A percentile compares a stretch with the other conserved stretches of the same genome.
Evolutionary conservation across 139 green algal species (phyloP).

Genomic region (Chlorella sorokiniana): DNA sequence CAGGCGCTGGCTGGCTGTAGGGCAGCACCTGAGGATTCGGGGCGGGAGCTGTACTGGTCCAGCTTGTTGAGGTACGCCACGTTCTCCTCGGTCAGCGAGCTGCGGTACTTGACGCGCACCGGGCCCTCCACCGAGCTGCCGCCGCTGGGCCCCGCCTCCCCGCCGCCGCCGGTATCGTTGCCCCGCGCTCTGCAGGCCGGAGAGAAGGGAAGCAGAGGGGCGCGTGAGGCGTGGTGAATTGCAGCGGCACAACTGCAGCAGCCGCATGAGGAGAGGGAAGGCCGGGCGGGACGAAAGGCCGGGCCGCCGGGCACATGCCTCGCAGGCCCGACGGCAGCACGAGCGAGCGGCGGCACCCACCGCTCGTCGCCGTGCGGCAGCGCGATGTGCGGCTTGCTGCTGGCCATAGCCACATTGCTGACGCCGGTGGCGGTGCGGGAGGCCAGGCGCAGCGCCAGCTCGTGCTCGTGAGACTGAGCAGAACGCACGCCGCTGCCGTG

Average conservation of each 20-base stretch:
- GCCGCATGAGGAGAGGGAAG: too few species aligned
- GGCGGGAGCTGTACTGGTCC: conserved; percentile 27
- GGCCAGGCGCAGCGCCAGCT: conserved; percentile 21
- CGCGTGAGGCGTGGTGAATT: too few species aligned
- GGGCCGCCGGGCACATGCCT: too few species aligned
- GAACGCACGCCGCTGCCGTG: too few species aligned
- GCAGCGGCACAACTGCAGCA: too few species aligned
- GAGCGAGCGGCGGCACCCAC: too few species aligned
- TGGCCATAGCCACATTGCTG: conserved; percentile 2
- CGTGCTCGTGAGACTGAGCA: conserved; percentile 12
- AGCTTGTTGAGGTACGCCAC: conserved; percentile 29
- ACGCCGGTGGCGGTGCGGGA: conserved; percentile 7
- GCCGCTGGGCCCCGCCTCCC: neutral
- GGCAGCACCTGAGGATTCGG: conserved; percentile 31
- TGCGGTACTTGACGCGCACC: conserved; percentile 27
- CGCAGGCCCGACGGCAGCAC: too few species aligned
- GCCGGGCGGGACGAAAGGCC: too few species aligned
- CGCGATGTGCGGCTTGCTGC: too few species aligned
- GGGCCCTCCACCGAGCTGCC: conserved; percentile 2
- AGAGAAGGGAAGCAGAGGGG: too few species aligned
- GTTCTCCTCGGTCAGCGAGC: conserved; percentile 33
- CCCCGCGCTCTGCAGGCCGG: neutral
- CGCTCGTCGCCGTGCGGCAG: too few species aligned
- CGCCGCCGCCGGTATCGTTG: neutral
- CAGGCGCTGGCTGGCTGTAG: too few species aligned